Evolutionary conservation across 768 basidiomycete species (phyloP), one percentile per base, ranked within the genome.

Genomic region (Rhodotorula kratochvilovae): DNA sequence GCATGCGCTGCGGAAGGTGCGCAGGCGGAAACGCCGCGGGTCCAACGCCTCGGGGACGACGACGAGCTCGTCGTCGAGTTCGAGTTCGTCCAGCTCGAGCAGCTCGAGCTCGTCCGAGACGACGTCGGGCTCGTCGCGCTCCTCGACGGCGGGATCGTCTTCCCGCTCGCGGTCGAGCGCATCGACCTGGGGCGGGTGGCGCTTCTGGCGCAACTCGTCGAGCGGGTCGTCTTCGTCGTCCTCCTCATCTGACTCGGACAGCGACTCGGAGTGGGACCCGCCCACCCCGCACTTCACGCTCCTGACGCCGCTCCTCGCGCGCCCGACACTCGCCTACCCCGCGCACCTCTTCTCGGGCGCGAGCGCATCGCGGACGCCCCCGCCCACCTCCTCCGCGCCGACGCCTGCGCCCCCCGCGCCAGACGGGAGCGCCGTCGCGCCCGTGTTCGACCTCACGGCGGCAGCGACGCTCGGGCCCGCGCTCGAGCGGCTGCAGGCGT

Each of bases 261-360:
- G 76, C 82, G 84, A 53, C 70, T 79, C 82, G 10, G 83, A 83
- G 68, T 79, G 82, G 17, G 83, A 83, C 17, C 86, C 86, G 50
- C 78, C 87, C 23, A 72, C 76, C 13, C 75, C 76, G 17, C 73
- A 75, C 53, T 76, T 72, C 57, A 77, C 72, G 11, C 70, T 77
- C 46, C 61, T 76, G 17, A 77, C 76, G 19, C 77, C 77, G 3
- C 60, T 67, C 45, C 74, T 78, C 51, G 25, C 68, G 31, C 68
- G 75, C 21, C 66, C 67, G 19, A 48, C 60, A 6, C 59, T 61
- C 35, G 66, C 69, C 29, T 74, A 74, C 33, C 73, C 73, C 17
- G 57, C 69, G 1, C 63, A 67, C 51, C 63, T 74, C 42, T 56
- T 71, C 51, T 53, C 71, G 19, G 71, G 66, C 29, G 66, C 70